Conservation (phyloP, 306 rosid genomes). For the Crotalaria pallida region DNA sequence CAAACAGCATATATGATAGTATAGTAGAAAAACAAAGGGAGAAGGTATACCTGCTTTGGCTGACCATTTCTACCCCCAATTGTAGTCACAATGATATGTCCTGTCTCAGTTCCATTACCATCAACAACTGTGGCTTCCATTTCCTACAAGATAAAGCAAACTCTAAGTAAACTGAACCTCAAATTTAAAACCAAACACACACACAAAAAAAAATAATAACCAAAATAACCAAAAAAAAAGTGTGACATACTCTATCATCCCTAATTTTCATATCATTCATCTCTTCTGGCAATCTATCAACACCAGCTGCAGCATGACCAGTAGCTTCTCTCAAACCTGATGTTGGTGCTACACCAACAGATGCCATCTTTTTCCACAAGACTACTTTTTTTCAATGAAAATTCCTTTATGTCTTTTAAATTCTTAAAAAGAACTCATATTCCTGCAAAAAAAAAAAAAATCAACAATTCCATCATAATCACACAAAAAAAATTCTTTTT, state of each 20-base stretch:
- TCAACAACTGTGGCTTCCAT: conserved; percentile 86
- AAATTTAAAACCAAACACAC: background rate
- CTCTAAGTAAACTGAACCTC: conserved; percentile 2
- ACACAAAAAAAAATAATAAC: too few relatives aligned
- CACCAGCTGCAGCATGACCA: conserved; percentile 58
- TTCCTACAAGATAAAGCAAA: conserved; percentile 44
- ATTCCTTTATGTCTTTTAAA: conserved; percentile 20
- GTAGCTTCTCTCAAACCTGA: conserved; percentile 62
- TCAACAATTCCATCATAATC: background rate
- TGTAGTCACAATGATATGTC: conserved; percentile 93
- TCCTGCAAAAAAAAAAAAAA: conserved; percentile 56
- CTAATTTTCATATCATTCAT: conserved; percentile 93
- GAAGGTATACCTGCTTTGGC: conserved; percentile 71
- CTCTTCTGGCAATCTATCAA: conserved; percentile 91
- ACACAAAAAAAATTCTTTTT: background rate
- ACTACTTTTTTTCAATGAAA: background rate
- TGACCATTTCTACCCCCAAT: conserved; percentile 96
- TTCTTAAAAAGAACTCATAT: conserved; percentile 39
- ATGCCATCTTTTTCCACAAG: conserved; percentile 43
- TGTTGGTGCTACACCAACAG: conserved; percentile 77
- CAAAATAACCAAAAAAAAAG: background rate
- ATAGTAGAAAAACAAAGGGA: background rate
- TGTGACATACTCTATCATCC: conserved; percentile 70
- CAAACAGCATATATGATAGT: background rate
- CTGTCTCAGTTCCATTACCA: conserved; percentile 93